Conservation (phyloP, 2,329 filamentous ascomycete genomes). For the Diplodia mutila region DNA sequence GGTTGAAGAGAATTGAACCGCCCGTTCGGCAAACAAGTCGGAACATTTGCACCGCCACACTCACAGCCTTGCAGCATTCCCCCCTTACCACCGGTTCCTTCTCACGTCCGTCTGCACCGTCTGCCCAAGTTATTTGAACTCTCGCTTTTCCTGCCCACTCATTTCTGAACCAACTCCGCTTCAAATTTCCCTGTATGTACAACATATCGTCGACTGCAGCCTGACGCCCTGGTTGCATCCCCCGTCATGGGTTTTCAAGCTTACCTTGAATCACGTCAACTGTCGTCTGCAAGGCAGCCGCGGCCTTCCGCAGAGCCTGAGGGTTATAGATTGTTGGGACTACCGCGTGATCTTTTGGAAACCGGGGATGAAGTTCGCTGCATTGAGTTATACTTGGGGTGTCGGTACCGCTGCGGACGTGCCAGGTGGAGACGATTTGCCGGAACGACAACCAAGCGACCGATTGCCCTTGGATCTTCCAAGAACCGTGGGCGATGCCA, state of each 20-base stretch:
- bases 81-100: too few species aligned
- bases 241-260: background rate
- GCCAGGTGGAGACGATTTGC: too few species aligned
- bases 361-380: background rate
- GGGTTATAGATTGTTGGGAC: background rate
- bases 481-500: constrained; percentile 28
- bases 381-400: constrained; percentile 8
- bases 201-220: too few species aligned
- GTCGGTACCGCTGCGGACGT: background rate
- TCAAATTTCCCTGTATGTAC: too few species aligned
- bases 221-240: too few species aligned
- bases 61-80: too few species aligned
- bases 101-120: too few species aligned
- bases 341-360: background rate
- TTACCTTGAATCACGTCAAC: background rate
- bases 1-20: background rate
- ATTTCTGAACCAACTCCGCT: too few species aligned
- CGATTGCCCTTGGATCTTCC: background rate
- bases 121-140: too few species aligned
- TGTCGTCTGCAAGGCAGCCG: background rate
- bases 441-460: too few species aligned
- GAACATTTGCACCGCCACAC: too few species aligned
- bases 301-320: background rate
- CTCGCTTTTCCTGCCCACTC: too few species aligned
- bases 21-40: constrained; percentile 1